phyloP scores from a whole-genome alignment of 306 rosid species.

The Luffa aegyptiaca region DNA sequence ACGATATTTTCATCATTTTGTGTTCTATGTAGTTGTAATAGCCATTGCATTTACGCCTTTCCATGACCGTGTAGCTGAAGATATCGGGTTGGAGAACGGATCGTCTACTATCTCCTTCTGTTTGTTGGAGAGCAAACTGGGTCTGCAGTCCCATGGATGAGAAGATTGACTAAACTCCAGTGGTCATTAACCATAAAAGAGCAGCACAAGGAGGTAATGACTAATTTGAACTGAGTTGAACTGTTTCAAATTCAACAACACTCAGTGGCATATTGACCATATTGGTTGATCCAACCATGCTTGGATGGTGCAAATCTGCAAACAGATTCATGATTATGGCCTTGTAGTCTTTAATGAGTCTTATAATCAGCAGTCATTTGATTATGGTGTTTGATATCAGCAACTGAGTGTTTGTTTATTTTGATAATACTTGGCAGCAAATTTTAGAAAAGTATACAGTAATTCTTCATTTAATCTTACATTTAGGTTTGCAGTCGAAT shows the following conservation, averaged over 20 bases:
- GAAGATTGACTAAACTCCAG: conserved; percentile 44
- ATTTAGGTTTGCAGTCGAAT: neutral
- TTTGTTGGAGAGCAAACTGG: conserved; percentile 88
- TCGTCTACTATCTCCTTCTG: conserved; percentile 60
- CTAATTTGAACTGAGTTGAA: neutral
- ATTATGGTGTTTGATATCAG: neutral
- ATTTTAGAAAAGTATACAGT: neutral
- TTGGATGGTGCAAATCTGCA: neutral
- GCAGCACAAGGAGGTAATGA: neutral
- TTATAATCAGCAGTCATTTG: neutral
- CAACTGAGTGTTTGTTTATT: neutral
- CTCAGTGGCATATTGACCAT: neutral
- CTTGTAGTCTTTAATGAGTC: neutral
- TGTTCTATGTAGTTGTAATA: neutral
- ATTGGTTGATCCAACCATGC: neutral
- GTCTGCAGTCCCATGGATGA: conserved; percentile 33
- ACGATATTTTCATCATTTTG: neutral
- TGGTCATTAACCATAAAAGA: neutral
- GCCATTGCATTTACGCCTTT: neutral
- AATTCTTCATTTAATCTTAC: neutral
- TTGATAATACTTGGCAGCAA: neutral
- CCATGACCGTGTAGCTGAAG: conserved; percentile 47
- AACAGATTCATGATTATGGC: neutral
- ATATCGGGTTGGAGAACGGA: conserved; percentile 80
- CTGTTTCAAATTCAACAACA: neutral